Evolutionary conservation across 805 yeast species (phyloP), one percentile per base, ranked within the genome.

Genomic region (Kodamaea fukazawae): DNA sequence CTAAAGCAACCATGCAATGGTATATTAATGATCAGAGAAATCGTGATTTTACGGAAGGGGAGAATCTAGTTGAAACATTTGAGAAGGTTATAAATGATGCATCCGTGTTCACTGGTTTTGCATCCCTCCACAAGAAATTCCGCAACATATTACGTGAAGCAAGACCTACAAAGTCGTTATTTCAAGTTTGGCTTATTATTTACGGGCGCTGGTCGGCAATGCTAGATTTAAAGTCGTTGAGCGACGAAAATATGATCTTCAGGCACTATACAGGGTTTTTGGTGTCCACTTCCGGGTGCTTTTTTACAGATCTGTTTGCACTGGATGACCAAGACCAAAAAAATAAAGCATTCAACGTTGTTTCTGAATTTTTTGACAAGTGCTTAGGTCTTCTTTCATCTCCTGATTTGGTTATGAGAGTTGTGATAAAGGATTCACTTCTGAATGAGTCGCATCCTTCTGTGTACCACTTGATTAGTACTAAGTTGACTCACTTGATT

Each of bases 241-340:
- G 49, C 50, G 72, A 51, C 62, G 70, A 63, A n/a, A 77, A 57
- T 43, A 49, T 65, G 7, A 73, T 78, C 17, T 79, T 79, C 58
- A 67, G 84, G 49, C 83, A 81, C 52, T 81, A 74, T 53, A 80
- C 88, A 2, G 93, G 91, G 7, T 79, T 82, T 44, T 58, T 86
- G 44, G 86, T 88, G 2, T 77, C 88, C 0, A 64, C 83, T 0
- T 75, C 86, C 36, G 88, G 95, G 32, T 70, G 81, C 11, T 75
- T 83, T 41, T 54, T 82, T 16, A 51, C 46, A 13, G 53, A 61
- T 5, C 56, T 44, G 16, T 70, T 55, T 47, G 36, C 57, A 3
- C 38, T 37, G 12, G 46, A 46, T 33, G 59, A 55, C 29, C 43
- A 49, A 2, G 53, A 37, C 2, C 51, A 60, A 34, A 56, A 60